Percentiles rank a stretch among this genome's conserved stretches.
These are phyloP conservation scores for Phytophthora pistaciae DNA, from an alignment of 352 stramenopile genomes.

Conservation along the genomic window DNA sequence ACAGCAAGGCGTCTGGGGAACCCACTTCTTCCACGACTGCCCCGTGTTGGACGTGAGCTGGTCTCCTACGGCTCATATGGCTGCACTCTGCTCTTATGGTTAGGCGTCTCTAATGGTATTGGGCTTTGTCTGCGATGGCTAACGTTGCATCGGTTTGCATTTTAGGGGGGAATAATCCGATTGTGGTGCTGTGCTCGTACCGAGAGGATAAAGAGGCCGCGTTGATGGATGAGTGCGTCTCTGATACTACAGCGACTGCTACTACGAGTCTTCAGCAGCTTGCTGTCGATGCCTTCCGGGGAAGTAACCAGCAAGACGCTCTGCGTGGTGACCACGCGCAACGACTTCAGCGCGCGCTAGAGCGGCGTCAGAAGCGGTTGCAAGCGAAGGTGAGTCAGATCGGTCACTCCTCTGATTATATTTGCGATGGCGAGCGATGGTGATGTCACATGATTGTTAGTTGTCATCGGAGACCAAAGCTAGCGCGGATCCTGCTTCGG, in stretches of 20 bases:
- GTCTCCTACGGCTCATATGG: constrained; percentile 68
- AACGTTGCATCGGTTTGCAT: constrained; percentile 6
- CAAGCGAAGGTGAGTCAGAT: constrained; percentile 47
- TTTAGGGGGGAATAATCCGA: constrained; percentile 61
- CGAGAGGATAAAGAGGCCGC: constrained; percentile 48
- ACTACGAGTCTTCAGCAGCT: constrained; percentile 23
- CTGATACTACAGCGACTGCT: constrained; percentile 3
- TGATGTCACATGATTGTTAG: constrained; percentile 7
- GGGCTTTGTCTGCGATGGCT: not conserved
- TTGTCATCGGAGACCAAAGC: constrained; percentile 24
- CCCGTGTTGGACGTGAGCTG: constrained; percentile 70
- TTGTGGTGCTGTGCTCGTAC: constrained; percentile 69
- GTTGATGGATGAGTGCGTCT: constrained; percentile 21
- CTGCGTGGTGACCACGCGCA: constrained; percentile 34
- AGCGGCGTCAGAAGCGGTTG: constrained; percentile 56
- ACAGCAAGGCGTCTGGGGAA: constrained; percentile 59
- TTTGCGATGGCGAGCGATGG: not conserved
- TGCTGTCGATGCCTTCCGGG: constrained; percentile 9
- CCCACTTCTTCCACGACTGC: constrained; percentile 58
- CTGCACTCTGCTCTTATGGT: constrained; percentile 73
- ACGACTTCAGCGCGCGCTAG: constrained; percentile 51
- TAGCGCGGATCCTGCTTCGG: constrained; percentile 12
- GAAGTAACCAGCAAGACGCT: constrained; percentile 15
- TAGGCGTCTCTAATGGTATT: not conserved
- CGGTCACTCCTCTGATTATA: not conserved